Evolutionary conservation across 202 grass and related monocot genomes (phyloP), one percentile per base, ranked within the genome.

Genomic region (Eragrostis tef): DNA sequence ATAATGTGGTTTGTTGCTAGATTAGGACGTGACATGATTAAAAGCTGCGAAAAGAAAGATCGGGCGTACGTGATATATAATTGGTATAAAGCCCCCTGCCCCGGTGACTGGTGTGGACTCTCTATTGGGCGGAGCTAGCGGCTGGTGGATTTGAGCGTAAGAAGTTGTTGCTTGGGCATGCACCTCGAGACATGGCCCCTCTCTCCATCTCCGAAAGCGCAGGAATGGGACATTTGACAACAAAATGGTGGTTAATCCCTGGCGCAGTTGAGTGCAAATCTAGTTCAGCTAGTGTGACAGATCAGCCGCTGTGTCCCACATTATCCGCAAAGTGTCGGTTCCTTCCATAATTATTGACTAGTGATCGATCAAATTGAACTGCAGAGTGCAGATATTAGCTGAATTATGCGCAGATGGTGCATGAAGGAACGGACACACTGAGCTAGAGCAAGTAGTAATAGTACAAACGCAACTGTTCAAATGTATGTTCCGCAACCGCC

Each of bases 51-150:
- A n/a, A n/a, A n/a, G n/a, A n/a, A n/a, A n/a, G n/a, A n/a, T n/a
- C n/a, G n/a, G n/a, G n/a, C n/a, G n/a, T n/a, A n/a, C n/a, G n/a
- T n/a, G n/a, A 22, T n/a, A n/a, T 21, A 59, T 61, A 60, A 43
- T 68, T 27, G 63, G 11, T 69, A n/a, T 31, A 6, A 68, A 8
- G 27, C 29, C 34, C 66, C 44, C 43, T 47, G 70, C 67, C 39
- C 74, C 47, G 24, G 66, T n/a, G n/a, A n/a, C n/a, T n/a, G n/a
- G n/a, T 87, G 86, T 83, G 73, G 36, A 48, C 64, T 48, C 20
- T 26, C 62, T 11, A 83, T 83, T 87, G 80, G 80, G 26, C 59
- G 19, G 67, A 67, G 11, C 5, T 1, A 20, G 52, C 26, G 42
- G 31, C 71, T 36, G 34, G 8, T 11, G 6, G 16, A 19, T 53